Base-by-base conservation (phyloP, 768 basidiomycete genomes). In the Leucosporidium scottii region DNA sequence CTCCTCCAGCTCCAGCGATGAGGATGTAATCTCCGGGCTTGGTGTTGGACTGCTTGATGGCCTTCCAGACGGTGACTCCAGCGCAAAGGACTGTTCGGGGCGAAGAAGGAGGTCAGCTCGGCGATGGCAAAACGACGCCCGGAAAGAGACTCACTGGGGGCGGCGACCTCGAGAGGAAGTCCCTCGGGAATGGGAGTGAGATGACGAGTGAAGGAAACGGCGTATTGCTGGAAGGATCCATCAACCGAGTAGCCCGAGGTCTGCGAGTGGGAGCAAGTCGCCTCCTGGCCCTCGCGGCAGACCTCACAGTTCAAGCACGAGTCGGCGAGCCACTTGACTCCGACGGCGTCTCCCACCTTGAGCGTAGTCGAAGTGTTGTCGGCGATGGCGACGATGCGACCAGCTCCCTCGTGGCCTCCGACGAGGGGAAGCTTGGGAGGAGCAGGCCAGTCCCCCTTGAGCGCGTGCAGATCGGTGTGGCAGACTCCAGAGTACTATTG, bases 371-470 rank as follows among this genome's bases (percentile, higher is more conserved):
- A 71, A 0, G 88, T 87, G 76, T 86, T 79, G 17, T 82, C 80
- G 30, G 89, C 90, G 57, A 92, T 88, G 21, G 87, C 84, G 63
- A 51, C 60, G 60, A 51, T 36, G 53, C 82, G 80, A 23, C 91
- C 90, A 18, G 90, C 89, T 70, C 90, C 91, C 79, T 91, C 87
- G 75, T 92, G 91, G 0, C 91, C 89, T 21, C 89, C 89, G 65
- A 91, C 84, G 58, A 90, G 83, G 0, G 87, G 70, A 12, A 49
- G 81, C 61, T 81, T 83, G 44, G 84, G 81, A n/a, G 82, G 78
- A 15, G 89, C 65, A 0, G 91, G 91, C 92, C 92, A 93, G 76
- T 60, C 59, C 17, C 59, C 59, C 6, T 27, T 12, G 18, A n/a
- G 18, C 2, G 62, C 56, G n/a, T 66, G 28, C 1, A 61, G 25